A percentile compares a stretch with the other conserved stretches of the same genome.
phyloP scores from a whole-genome alignment of 148 eudicot species.

The Beta vulgaris region DNA sequence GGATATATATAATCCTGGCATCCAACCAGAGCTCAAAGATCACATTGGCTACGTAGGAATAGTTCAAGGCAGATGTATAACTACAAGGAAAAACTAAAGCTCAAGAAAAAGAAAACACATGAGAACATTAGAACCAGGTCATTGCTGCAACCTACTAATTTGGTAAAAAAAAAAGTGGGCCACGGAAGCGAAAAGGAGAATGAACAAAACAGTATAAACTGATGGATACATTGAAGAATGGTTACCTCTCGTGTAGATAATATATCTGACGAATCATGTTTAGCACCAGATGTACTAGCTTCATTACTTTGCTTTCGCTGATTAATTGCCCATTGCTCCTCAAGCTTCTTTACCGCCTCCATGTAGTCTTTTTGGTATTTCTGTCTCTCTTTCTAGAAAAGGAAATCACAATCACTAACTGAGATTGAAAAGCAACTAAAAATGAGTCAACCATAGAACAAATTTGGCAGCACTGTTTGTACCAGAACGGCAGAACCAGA shows the following conservation, averaged over 20 bases:
- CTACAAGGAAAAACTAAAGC: not conserved
- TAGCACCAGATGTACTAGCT: conserved; percentile 35
- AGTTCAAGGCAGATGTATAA: not conserved
- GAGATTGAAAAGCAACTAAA: conserved; percentile 7
- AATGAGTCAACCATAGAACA: not conserved
- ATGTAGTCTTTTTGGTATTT: conserved; percentile 55
- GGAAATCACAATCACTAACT: conserved; percentile 19
- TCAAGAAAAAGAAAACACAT: not conserved
- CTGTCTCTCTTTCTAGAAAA: conserved; percentile 55
- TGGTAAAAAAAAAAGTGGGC: not conserved
- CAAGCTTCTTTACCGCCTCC: conserved; percentile 71
- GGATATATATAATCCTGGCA: too few relatives aligned
- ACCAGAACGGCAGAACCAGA: not conserved
- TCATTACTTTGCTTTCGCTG: conserved; percentile 45
- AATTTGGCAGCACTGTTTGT: not conserved
- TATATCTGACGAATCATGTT: conserved; percentile 33
- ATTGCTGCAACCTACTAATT: not conserved
- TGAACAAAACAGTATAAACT: not conserved
- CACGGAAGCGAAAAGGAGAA: not conserved
- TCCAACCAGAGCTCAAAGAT: too few relatives aligned
- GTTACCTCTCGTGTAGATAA: conserved; percentile 45
- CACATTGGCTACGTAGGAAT: too few relatives aligned
- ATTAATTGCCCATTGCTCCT: conserved; percentile 56
- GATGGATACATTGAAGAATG: not conserved
- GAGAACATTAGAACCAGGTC: not conserved